These are phyloP conservation scores for Berkeleyomyces rouxiae DNA, from an alignment of 2,329 filamentous ascomycete genomes.

Conservation along the genomic window DNA sequence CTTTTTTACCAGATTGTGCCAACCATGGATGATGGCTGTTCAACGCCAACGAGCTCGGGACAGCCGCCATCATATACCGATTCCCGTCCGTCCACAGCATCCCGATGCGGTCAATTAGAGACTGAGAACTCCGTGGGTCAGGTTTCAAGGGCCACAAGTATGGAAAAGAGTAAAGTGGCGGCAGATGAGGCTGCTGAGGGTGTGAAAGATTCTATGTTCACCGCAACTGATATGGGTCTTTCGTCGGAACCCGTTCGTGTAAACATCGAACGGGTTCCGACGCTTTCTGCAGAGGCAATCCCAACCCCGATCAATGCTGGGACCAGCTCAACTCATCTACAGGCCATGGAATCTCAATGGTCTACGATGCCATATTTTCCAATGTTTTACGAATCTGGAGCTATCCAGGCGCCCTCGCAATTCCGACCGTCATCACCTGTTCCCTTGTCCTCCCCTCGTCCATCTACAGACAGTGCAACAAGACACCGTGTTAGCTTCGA, in stretches of 20 bases:
- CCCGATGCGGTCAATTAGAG: not conserved
- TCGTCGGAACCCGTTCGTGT: not conserved
- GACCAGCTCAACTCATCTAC: not conserved
- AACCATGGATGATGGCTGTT: slow-evolving; percentile 50
- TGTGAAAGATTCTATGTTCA: not conserved
- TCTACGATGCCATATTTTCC: slow-evolving; percentile 4
- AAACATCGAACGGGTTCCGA: slow-evolving; percentile 8
- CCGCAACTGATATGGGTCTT: not conserved
- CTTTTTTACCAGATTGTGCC: slow-evolving; percentile 92
- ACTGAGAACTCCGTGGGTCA: not conserved
- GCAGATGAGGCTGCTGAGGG: not conserved
- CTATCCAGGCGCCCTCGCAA: not conserved
- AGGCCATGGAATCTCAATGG: not conserved
- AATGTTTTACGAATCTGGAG: slow-evolving; percentile 3
- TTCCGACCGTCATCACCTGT: not conserved
- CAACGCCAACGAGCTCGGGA: slow-evolving; percentile 29
- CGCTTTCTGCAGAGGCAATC: slow-evolving; percentile 5
- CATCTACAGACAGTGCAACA: slow-evolving; percentile 3
- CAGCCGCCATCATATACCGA: slow-evolving; percentile 45
- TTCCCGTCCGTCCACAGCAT: slow-evolving; percentile 23
- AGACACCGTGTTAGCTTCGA: slow-evolving; percentile 7
- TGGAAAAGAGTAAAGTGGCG: not conserved
- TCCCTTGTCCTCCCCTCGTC: slow-evolving; percentile 2
- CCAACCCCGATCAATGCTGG: slow-evolving; percentile 2
- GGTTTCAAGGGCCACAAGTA: not conserved